Base-by-base conservation (phyloP, 805 yeast genomes). In the Spathaspora gorwiae region DNA sequence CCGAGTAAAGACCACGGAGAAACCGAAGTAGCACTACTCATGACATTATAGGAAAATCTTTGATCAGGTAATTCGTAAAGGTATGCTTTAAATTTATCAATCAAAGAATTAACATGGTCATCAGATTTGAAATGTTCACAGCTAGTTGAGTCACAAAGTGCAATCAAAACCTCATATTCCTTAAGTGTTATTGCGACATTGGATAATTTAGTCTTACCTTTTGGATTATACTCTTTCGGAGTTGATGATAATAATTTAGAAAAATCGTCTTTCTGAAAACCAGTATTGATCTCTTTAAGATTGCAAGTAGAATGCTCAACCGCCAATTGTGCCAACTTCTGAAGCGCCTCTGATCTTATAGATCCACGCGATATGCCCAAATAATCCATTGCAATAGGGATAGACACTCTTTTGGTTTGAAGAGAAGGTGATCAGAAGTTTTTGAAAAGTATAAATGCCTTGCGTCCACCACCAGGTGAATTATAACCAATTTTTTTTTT, bases 161-260 rank as follows among this genome's bases (percentile, higher is more conserved):
- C 85, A 38, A 76, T 52, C 47, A 83, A 64, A 5, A 76, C 73
- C 50, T 83, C 86, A 46, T 71, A 69, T 56, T 81, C 85, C 46
- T 73, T 76, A 35, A 70, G 62, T 1, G 79, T 62, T 47, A 79
- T 67, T 12, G 79, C 76, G 13, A 74, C 71, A 29, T 30, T 26
- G 8, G 29, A 32, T 13, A 35, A 29, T 2, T 31, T 37, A 15
- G 14, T 31, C 19, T 24, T 27, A 2, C 13, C 36, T 10, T 26
- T 31, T 27, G 10, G 14, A 14, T 38, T 26, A 14, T 13, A 38
- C 13, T 37, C 34, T 41, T 43, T 45, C 2, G 49, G 40, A 1
- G 52, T 38, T n/a, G 40, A 40, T 1, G 52, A 35, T 35, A 59
- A 44, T 34, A 66, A 52, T 24, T 48, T 59, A 14, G 52, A 47